Evolutionary conservation across 2,329 filamentous ascomycete genomes (phyloP).

Genomic region (Cladosporium sp.): DNA sequence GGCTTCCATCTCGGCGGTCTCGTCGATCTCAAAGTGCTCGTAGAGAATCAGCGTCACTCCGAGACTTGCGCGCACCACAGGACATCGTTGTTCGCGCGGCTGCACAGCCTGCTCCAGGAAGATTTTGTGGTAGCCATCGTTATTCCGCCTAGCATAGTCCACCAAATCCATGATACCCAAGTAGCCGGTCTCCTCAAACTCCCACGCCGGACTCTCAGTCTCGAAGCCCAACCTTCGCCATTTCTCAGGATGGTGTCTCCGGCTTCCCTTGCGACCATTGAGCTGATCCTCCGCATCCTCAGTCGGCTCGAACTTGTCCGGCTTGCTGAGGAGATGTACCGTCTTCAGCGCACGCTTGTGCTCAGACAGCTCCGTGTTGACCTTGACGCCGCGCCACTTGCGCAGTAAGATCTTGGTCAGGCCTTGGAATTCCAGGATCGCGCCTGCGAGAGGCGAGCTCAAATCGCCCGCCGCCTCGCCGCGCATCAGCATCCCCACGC

Average conservation of each 20-base stretch:
- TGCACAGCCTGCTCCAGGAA: slow-evolving; percentile 81
- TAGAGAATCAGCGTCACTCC: slow-evolving; percentile 85
- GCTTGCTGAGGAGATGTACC: slow-evolving; percentile 60
- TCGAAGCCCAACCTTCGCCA: slow-evolving; percentile 92
- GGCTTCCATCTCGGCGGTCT: slow-evolving; percentile 18
- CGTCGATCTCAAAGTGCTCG: slow-evolving; percentile 90
- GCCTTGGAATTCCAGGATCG: slow-evolving; percentile 87
- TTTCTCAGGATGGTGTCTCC: slow-evolving; percentile 77
- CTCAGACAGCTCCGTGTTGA: slow-evolving; percentile 83
- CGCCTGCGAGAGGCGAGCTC: slow-evolving; percentile 80
- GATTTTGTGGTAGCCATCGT: slow-evolving; percentile 89
- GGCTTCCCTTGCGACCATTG: slow-evolving; percentile 14
- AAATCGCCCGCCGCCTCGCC: slow-evolving; percentile 87
- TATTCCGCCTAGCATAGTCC: slow-evolving; percentile 87
- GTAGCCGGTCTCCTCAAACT: slow-evolving; percentile 84
- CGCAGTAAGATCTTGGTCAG: slow-evolving; percentile 70
- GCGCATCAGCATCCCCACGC: slow-evolving; percentile 89
- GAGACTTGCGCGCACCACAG: slow-evolving; percentile 80
- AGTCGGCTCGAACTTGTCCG: slow-evolving; percentile 38
- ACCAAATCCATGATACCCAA: slow-evolving; percentile 97
- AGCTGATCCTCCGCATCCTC: slow-evolving; percentile 34
- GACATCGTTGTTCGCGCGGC: slow-evolving; percentile 69
- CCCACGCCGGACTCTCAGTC: slow-evolving; percentile 77
- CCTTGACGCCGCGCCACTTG: slow-evolving; percentile 80
- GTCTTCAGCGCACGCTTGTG: slow-evolving; percentile 84